phyloP scores from a whole-genome alignment of 257 asterid species.

The Lycium barbarum region DNA sequence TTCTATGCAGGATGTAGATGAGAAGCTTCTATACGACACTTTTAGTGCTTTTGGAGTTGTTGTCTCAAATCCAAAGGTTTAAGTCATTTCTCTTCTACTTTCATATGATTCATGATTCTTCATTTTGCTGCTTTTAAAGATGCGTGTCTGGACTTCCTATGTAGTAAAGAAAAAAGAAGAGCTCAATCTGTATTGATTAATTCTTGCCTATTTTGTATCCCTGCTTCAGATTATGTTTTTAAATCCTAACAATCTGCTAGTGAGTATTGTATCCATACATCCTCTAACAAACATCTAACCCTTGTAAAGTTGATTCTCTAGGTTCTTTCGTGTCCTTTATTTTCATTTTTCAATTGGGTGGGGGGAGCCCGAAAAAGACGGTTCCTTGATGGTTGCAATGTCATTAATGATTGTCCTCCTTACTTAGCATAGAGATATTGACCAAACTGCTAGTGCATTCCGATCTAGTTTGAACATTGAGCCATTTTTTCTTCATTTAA shows the following conservation, averaged over 20 bases:
- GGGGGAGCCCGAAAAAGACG: neutral
- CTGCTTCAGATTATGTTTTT: slow-evolving; percentile 4
- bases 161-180: neutral
- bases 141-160: neutral
- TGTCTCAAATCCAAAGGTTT: slow-evolving; percentile 90
- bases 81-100: slow-evolving; percentile 34
- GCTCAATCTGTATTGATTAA: neutral
- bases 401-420: neutral
- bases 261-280: neutral
- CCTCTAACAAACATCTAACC: slow-evolving; percentile 2
- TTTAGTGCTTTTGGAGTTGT: slow-evolving; percentile 96
- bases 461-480: neutral
- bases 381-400: neutral
- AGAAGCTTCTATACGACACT: slow-evolving; percentile 92
- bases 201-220: neutral
- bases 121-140: slow-evolving; percentile 12
- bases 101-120: slow-evolving; percentile 5
- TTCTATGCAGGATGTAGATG: slow-evolving; percentile 90
- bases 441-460: neutral
- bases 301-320: neutral
- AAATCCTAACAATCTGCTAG: neutral
- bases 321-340: neutral
- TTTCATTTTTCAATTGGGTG: neutral
- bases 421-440: neutral
- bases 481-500: neutral